phyloP scores from a whole-genome alignment of 345 rosid species.

The Populus alba region DNA sequence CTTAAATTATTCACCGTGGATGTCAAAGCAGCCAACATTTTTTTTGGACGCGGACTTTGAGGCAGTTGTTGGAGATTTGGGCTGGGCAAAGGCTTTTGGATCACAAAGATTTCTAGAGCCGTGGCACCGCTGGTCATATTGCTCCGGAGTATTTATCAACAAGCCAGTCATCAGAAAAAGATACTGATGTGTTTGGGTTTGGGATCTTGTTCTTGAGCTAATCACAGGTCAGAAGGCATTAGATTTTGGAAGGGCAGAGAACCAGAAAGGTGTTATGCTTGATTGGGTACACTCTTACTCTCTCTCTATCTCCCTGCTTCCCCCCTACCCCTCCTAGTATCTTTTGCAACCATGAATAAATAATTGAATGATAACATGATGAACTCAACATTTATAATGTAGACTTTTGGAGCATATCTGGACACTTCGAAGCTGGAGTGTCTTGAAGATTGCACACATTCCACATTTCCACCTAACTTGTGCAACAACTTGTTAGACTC shows the following conservation, averaged over 20 bases:
- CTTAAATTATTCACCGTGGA: conserved; percentile 95
- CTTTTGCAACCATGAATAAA: not conserved
- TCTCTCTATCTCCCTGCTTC: not conserved
- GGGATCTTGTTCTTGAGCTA: conserved; percentile 90
- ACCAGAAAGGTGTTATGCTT: conserved; percentile 92
- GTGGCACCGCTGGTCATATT: conserved; percentile 93
- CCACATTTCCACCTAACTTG: conserved; percentile 1
- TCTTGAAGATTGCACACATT: not conserved
- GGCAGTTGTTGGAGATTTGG: conserved; percentile 99
- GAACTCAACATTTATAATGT: not conserved
- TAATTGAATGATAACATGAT: not conserved
- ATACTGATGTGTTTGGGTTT: conserved; percentile 91
- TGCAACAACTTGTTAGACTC: not conserved
- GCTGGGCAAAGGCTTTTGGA: conserved; percentile 90
- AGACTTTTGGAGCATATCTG: not conserved
- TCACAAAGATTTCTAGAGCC: conserved; percentile 92
- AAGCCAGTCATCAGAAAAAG: conserved; percentile 88
- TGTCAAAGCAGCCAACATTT: conserved; percentile 94
- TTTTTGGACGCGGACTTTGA: conserved; percentile 85
- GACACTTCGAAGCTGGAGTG: not conserved
- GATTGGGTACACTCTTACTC: conserved; percentile 61
- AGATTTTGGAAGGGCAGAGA: conserved; percentile 80
- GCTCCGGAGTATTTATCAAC: conserved; percentile 93
- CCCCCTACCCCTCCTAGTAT: not conserved
- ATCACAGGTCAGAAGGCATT: conserved; percentile 87